A percentile compares a stretch with the other conserved stretches of the same genome.
Evolutionary conservation across 108 stramenopile genomes (phyloP).

Genomic region (Cyclostephanos tholiformis): DNA sequence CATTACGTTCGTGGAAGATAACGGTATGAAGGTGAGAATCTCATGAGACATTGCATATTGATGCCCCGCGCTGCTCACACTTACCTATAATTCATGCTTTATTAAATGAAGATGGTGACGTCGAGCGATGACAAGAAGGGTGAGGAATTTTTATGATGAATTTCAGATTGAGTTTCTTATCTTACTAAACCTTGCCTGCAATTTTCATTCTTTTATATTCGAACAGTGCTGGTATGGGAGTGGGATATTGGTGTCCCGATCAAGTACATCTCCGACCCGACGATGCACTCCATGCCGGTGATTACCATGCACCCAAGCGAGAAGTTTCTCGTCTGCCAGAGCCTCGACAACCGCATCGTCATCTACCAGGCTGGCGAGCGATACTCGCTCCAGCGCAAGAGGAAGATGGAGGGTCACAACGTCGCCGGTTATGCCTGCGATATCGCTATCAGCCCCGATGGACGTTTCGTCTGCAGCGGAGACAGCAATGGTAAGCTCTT

Average conservation of each 20-base stretch:
- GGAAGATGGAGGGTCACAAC: slow-evolving; percentile 95
- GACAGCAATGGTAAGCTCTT: slow-evolving; percentile 94
- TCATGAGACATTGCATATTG: too few species aligned
- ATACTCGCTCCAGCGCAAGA: slow-evolving; percentile 89
- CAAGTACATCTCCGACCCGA: slow-evolving; percentile 98
- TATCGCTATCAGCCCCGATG: slow-evolving; percentile 92
- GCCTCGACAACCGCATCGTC: slow-evolving; percentile 94
- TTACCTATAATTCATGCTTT: neutral
- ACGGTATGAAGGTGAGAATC: slow-evolving; percentile 46
- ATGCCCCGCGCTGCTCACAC: too few species aligned
- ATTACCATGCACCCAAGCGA: slow-evolving; percentile 88
- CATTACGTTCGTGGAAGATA: slow-evolving; percentile 94
- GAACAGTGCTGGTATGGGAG: slow-evolving; percentile 92
- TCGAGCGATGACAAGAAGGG: slow-evolving; percentile 97
- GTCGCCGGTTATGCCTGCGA: slow-evolving; percentile 96
- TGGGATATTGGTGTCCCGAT: slow-evolving; percentile 99
- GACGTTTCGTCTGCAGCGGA: slow-evolving; percentile 93
- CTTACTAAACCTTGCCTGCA: too few species aligned
- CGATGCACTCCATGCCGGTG: slow-evolving; percentile 98
- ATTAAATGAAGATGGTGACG: slow-evolving; percentile 75
- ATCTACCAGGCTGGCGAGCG: slow-evolving; percentile 87
- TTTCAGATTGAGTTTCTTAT: too few species aligned
- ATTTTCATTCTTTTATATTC: too few species aligned
- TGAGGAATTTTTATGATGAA: too few species aligned
- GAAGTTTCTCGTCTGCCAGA: slow-evolving; percentile 86